Percentiles rank a stretch among this genome's conserved stretches.
Conservation (phyloP, 768 basidiomycete species). For the Candolleomyces eurysporus region DNA sequence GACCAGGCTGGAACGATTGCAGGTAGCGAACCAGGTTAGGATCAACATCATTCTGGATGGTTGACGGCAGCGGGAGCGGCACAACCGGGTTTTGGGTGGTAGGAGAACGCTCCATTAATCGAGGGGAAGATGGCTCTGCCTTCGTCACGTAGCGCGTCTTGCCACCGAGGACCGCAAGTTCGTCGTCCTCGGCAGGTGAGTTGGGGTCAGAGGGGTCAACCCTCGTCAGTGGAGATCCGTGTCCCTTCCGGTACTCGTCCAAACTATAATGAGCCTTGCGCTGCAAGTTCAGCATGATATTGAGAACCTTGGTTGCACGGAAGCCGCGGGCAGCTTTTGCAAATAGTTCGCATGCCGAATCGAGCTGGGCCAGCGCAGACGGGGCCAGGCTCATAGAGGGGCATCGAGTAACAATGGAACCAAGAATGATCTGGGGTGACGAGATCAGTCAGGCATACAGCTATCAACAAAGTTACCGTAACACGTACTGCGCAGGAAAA, state of each 20-base stretch:
- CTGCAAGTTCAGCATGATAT: conserved; percentile 62
- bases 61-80: conserved; percentile 60
- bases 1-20: conserved; percentile 48
- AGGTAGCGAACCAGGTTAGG: conserved; percentile 69
- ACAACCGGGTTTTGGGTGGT: conserved; percentile 71
- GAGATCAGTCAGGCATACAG: neutral
- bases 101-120: conserved; percentile 62
- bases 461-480: conserved; percentile 4
- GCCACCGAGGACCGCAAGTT: conserved; percentile 61
- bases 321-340: conserved; percentile 67
- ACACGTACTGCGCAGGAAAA: conserved; percentile 63
- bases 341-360: conserved; percentile 74
- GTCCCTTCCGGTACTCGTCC: conserved; percentile 61
- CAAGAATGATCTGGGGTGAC: conserved; percentile 56
- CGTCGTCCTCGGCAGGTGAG: conserved; percentile 48
- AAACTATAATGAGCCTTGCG: conserved; percentile 65
- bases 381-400: conserved; percentile 78
- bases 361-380: conserved; percentile 69
- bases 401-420: conserved; percentile 74
- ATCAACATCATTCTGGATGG: conserved; percentile 50
- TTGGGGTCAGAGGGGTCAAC: conserved; percentile 1
- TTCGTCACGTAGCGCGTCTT: conserved; percentile 64
- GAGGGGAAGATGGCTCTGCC: conserved; percentile 56
- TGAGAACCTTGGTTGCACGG: conserved; percentile 60
- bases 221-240: conserved; percentile 15